Base-by-base conservation (phyloP, 441 rosid species). In the Euphorbia schlechtendalii region DNA sequence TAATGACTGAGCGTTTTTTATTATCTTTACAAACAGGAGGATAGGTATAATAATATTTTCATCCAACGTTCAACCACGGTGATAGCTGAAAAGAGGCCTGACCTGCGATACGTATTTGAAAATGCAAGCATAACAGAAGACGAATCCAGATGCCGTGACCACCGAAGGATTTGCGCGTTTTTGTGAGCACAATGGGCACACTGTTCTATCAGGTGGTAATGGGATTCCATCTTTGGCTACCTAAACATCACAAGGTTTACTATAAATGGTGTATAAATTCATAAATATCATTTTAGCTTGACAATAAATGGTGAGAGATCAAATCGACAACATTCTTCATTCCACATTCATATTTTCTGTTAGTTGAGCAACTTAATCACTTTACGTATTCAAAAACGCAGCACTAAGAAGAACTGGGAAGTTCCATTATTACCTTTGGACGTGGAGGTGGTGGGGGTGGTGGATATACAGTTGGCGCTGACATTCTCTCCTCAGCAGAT, bases 371-470 rank as follows among this genome's bases (percentile, higher is more conserved):
- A 53, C 8, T 55, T 40, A 40, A 12, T 1, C 6, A 21, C 28
- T 64, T 20, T 36, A 43, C 12, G 49, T 63, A 40, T 24, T 10
- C 0, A 34, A n/a, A 4, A 56, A 28, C 2, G 59, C 59, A 56
- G 38, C n/a, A 55, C n/a, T 34, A 49, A 17, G 30, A 66, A 21
- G 34, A 27, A 22, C 20, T 11, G 32, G 38, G 46, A 53, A 48
- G 59, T 56, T 51, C 13, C 40, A 59, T 63, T 54, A 65, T 76
- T 79, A 94, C 99, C 96, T 80, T 85, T 45, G 98, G 96, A 24
- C 92, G 83, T 58, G 98, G 99, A 25, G 99, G 99, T 0, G 99
- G 99, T 5, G 99, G 98, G 0, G 99, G 99, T 1, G 98, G 94
- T 2, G 98, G 98, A 67, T 94, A 94, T 65, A 91, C 99, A 2